Base-by-base conservation (phyloP, 2,329 filamentous ascomycete genomes). In the Sporothrix dimorphospora region DNA sequence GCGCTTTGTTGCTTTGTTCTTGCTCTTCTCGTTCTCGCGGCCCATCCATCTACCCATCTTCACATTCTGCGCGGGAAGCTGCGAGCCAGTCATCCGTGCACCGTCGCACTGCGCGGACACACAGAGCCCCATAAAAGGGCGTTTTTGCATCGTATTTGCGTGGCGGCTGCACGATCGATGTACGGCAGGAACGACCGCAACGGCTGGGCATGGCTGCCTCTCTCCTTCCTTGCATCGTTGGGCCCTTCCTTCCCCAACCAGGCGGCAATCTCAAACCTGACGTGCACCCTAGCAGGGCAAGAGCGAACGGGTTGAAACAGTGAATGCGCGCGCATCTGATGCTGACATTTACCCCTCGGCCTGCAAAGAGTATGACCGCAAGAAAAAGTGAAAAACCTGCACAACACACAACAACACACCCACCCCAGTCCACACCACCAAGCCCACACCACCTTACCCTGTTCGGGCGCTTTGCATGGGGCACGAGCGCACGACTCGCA, bases 81-180 rank as follows among this genome's bases (percentile, higher is more conserved):
- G 66, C 47, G 66, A 68, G 47, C 65, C 65, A 55, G 65, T 68
- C 65, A 24, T 68, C n/a, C 7, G 47, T 68, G 47, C 24, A n/a
- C 40, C 12, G 40, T 24, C 40, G 40, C 7, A 27, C 61, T 9
- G n/a, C n/a, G n/a, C n/a, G n/a, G n/a, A n/a, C n/a, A 47, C 9
- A 47, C 21, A 30, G 3, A 65, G 21, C 30, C 14, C 14, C 57
- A 61, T 57, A 57, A 53, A 40, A 40, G 12, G 12, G 53, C 14
- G 34, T 14, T 30, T 34, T 34, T 34, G 53, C 53, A 57, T 57
- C 27, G 14, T 57, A 14, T 40, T 9, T 42, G 40, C n/a, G 61
- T 61, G 38, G 57, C 57, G 57, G 57, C 57, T 40, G 34, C 57
- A 61, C 59, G 59, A 24, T 55, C 30, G 45, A 68, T 38, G 16